Evolutionary conservation across 2,329 filamentous ascomycete genomes (phyloP).

Genomic region (Sordariomycetes sp.): DNA sequence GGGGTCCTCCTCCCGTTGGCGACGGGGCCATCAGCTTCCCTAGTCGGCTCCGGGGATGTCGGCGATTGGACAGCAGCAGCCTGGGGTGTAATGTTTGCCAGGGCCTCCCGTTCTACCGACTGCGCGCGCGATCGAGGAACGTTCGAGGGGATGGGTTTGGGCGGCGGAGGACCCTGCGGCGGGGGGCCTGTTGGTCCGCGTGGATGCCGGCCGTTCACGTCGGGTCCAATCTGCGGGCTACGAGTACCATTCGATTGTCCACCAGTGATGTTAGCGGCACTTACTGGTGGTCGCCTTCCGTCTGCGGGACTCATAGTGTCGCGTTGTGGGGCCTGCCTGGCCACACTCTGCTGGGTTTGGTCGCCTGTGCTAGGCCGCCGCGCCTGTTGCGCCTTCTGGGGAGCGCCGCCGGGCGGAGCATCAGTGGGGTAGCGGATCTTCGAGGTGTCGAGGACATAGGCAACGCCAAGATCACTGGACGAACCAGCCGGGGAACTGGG

Average conservation of each 20-base stretch:
- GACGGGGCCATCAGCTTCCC: conserved; percentile 37
- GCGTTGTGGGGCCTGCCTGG: conserved; percentile 29
- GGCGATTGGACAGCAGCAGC: conserved; percentile 3
- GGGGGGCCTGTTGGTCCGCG: conserved; percentile 35
- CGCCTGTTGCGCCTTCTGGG: conserved; percentile 26
- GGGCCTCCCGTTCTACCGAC: conserved; percentile 32
- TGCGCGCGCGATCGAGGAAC: conserved; percentile 31
- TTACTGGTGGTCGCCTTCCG: conserved; percentile 25
- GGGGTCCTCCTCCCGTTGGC: conserved; percentile 56
- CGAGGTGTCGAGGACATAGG: conserved; percentile 85
- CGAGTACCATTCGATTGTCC: conserved; percentile 32
- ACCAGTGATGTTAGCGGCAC: conserved; percentile 13
- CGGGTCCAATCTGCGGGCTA: conserved; percentile 25
- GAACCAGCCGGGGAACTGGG: conserved; percentile 78
- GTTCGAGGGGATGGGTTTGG: conserved; percentile 31
- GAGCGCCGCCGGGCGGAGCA: conserved; percentile 24
- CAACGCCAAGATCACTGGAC: conserved; percentile 73
- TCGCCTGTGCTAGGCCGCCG: conserved; percentile 33
- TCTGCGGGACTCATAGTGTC: conserved; percentile 38
- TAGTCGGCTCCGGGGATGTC: conserved; percentile 22
- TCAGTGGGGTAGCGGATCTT: conserved; percentile 97
- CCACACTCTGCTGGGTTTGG: conserved; percentile 14
- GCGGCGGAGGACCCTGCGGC: conserved; percentile 41
- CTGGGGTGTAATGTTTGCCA: conserved; percentile 1
- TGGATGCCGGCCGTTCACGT: conserved; percentile 10